Evolutionary conservation across 2,329 filamentous ascomycete genomes (phyloP).

Genomic region (Fusarium duplospermum): DNA sequence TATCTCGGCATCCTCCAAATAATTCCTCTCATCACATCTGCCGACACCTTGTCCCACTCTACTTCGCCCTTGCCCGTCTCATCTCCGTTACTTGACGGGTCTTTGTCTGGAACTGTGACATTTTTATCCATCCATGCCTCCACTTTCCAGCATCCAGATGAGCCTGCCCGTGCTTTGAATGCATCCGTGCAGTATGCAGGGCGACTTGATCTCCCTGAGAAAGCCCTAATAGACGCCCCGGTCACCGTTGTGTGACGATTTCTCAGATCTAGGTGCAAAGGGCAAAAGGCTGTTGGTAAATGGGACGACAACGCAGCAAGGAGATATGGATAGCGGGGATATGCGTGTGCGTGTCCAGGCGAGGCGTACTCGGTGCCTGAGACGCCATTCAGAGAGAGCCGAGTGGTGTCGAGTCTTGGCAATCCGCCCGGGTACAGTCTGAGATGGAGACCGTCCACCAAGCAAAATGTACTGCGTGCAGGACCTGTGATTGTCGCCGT

Average conservation of each 20-base stretch:
- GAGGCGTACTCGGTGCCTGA: constrained; percentile 6
- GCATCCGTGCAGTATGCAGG: background rate
- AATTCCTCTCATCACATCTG: background rate
- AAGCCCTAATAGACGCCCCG: background rate
- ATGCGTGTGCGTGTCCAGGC: background rate
- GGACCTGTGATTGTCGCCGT: constrained; percentile 11
- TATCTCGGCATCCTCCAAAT: background rate
- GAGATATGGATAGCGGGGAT: background rate
- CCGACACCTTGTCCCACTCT: background rate
- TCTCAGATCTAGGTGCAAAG: background rate
- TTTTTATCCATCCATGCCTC: constrained; percentile 4
- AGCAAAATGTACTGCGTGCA: background rate
- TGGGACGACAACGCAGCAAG: background rate
- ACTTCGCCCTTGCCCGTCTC: background rate
- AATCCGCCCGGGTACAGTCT: constrained; percentile 14
- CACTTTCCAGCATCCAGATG: background rate
- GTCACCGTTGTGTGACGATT: background rate
- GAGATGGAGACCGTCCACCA: background rate
- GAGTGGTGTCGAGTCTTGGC: constrained; percentile 24
- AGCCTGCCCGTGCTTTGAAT: background rate
- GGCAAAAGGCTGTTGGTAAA: background rate
- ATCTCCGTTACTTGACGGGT: background rate
- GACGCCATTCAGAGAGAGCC: constrained; percentile 13
- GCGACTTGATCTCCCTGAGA: background rate
- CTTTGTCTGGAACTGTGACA: background rate